Evolutionary conservation across 2,329 filamentous ascomycete species (phyloP), one percentile per base, ranked within the genome.

Genomic region (Phyllosticta ampelicida): DNA sequence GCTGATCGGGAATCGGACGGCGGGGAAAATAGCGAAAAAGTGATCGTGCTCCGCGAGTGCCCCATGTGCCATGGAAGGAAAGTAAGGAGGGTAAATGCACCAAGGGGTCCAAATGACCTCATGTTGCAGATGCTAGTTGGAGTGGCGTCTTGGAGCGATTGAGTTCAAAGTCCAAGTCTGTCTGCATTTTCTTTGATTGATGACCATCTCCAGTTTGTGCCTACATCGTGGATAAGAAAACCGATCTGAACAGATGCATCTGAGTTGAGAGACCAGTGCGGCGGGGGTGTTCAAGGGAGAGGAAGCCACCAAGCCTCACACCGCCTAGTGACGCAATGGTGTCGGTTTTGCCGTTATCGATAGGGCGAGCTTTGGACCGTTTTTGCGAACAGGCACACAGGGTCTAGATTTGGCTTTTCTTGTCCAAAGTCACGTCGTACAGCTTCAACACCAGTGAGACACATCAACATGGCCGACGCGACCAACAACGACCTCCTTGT

Each of bases 401-500:
- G 36, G 36, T 44, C 36, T n/a, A 44, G 36, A 44, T 44, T n/a
- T n/a, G 3, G 36, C 36, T 8, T n/a, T n/a, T n/a, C 4, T 6
- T 16, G 16, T 44, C 30, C 30, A 16, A 16, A n/a, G 11, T 44
- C 36, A 44, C 36, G 36, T 44, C 36, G 36, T 16, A 44, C 36
- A 51, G 48, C 48, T 21, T 23, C 19, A 23, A 16, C 19, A 51
- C 19, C 18, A 13, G n/a, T 19, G 23, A 26, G 9, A 26, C 21
- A 5, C 55, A 8, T 36, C 56, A 49, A 51, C 44, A 58, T 58
- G 56, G 44, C 56, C 18, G 52, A 44, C 51, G 56, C 52, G 16
- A 21, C 30, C 21, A 55, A 57, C 49, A 61, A 64, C 9, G 81
- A 84, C 63, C 76, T 80, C 57, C 76, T 86, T 63, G 75, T 86